Percentiles rank a stretch among this genome's conserved stretches.
These are phyloP conservation scores for Spizellomyces punctatus DNA, from an alignment of 192 early-diverging fungal species.

Conservation along the genomic window DNA sequence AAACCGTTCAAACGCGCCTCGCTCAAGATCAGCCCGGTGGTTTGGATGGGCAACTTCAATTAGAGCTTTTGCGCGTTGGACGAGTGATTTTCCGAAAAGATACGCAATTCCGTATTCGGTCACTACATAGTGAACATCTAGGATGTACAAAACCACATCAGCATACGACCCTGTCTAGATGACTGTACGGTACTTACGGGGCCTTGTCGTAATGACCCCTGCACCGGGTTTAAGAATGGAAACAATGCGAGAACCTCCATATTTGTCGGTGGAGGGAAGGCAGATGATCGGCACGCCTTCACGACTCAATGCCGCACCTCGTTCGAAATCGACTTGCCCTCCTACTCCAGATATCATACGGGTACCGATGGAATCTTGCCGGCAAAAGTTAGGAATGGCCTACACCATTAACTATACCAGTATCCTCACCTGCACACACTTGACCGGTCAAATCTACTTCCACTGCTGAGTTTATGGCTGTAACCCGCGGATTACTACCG, in stretches of 20 bases:
- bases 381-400: no score
- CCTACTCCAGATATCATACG: conserved; percentile 53
- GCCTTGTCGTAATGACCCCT: conserved; percentile 50
- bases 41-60: conserved; percentile 56
- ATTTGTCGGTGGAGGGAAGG: conserved; percentile 43
- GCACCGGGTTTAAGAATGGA: conserved; percentile 38
- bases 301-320: conserved; percentile 47
- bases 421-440: conserved; percentile 40
- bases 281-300: conserved; percentile 56
- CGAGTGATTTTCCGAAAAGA: conserved; percentile 55
- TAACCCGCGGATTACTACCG: conserved; percentile 49
- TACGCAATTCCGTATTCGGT: conserved; percentile 49
- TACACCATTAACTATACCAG: no score
- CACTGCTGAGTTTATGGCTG: conserved; percentile 54
- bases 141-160: neutral
- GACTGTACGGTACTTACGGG: conserved; percentile 24
- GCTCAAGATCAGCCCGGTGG: conserved; percentile 45
- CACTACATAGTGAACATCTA: conserved; percentile 51
- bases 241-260: conserved; percentile 47
- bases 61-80: conserved; percentile 47
- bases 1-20: conserved; percentile 47
- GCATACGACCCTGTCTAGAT: neutral
- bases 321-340: conserved; percentile 57
- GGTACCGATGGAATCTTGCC: conserved; percentile 38
- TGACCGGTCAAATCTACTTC: conserved; percentile 58